Percentiles rank a stretch among this genome's conserved stretches.
These are phyloP conservation scores for Vaccinium macrocarpon DNA, from an alignment of 148 eudicot species.

Conservation along the genomic window DNA sequence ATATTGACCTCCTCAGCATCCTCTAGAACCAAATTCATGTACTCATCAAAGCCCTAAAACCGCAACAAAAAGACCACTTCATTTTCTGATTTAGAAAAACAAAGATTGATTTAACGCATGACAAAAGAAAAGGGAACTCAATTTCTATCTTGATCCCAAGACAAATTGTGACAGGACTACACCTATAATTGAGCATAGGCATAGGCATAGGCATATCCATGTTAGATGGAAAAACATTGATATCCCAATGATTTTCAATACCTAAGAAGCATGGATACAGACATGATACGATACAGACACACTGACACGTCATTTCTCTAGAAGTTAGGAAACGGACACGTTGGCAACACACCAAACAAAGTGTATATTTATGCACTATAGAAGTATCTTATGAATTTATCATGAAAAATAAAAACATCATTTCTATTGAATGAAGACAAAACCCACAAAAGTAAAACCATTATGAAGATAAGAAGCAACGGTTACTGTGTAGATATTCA, in stretches of 20 bases:
- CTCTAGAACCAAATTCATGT: conserved; percentile 92
- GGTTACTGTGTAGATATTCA: no score
- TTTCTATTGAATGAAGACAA: no score
- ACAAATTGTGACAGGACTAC: neutral
- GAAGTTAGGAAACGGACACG: no score
- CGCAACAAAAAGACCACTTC: neutral
- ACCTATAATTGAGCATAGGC: neutral
- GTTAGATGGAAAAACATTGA: neutral
- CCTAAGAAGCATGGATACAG: no score
- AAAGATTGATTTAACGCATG: neutral
- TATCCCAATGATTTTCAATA: neutral
- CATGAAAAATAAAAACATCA: no score
- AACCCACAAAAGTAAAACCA: no score
- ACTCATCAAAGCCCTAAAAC: conserved; percentile 81
- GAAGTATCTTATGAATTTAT: no score
- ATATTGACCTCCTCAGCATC: conserved; percentile 90
- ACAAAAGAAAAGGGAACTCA: neutral
- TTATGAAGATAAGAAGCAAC: no score
- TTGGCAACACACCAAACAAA: no score
- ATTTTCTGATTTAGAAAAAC: neutral
- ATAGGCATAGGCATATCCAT: neutral
- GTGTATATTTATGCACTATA: no score
- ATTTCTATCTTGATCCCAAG: neutral
- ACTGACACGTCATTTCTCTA: no score
- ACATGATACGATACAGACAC: no score